A percentile compares a stretch with the other conserved stretches of the same genome.
These are phyloP conservation scores for Cladophialophora exuberans DNA, from an alignment of 2,329 filamentous ascomycete genomes.

Conservation along the genomic window DNA sequence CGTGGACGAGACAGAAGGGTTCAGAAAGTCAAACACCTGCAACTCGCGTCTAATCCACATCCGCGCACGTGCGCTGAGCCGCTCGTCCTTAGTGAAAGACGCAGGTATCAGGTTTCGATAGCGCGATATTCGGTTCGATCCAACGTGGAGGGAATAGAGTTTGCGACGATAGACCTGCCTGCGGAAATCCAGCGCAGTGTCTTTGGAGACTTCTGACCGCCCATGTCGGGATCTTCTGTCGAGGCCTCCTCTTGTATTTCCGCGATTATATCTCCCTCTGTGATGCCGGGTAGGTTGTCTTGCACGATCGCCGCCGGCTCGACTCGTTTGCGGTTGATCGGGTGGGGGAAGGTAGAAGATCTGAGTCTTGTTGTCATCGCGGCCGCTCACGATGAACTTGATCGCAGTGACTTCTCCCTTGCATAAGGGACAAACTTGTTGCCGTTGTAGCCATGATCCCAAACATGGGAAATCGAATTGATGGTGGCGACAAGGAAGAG, in stretches of 20 bases:
- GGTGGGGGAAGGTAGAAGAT: conserved; percentile 35
- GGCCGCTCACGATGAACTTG: conserved; percentile 62
- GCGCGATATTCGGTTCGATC: conserved; percentile 75
- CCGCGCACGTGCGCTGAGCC: conserved; percentile 74
- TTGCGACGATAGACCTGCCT: conserved; percentile 72
- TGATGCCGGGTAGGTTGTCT: conserved; percentile 14
- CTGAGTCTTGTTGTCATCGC: conserved; percentile 25
- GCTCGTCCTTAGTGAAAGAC: conserved; percentile 64
- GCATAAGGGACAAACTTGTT: conserved; percentile 78
- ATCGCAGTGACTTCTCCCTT: conserved; percentile 61
- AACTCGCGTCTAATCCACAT: conserved; percentile 84
- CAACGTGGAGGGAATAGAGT: conserved; percentile 79
- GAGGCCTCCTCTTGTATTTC: conserved; percentile 13
- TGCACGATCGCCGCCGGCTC: not conserved
- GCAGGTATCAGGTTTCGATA: conserved; percentile 74
- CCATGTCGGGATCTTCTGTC: conserved; percentile 28
- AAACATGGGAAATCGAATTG: conserved; percentile 88
- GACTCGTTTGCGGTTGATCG: conserved; percentile 30
- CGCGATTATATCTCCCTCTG: conserved; percentile 13
- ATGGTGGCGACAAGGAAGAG: conserved; percentile 75
- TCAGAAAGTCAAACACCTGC: conserved; percentile 77
- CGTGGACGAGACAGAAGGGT: conserved; percentile 35
- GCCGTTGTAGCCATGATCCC: conserved; percentile 76
- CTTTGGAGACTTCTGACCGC: conserved; percentile 1
- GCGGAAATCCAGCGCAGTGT: conserved; percentile 61